Evolutionary conservation across 2,329 filamentous ascomycete genomes (phyloP), one percentile per base, ranked within the genome.

Genomic region (Paramyrothecium roridum): DNA sequence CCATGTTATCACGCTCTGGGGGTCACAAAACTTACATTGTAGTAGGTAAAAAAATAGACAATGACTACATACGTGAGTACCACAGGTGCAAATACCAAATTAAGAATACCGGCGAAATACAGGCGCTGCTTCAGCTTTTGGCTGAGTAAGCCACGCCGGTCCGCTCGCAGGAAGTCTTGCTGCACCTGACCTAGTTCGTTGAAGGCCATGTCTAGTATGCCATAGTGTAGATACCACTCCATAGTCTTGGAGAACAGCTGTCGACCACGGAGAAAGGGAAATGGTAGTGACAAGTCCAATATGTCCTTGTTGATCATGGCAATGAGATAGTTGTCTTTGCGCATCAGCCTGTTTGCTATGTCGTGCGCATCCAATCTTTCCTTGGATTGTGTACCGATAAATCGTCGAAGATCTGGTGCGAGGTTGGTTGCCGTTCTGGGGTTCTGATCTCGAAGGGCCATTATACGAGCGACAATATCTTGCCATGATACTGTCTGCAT

Each of bases 261-360:
- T 21, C 89, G 84, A 47, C 86, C 86, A 43, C 87, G 83, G 2
- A 97, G 66, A 59, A 97, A 93, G 0, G 95, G 95, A 2, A 99
- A 73, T 2, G 91, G 91, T 3, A 97, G 81, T 0, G 90, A 92
- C 48, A 98, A 78, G 67, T 99, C 88, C 46, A 99, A 74, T 40
- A 98, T 85, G 58, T 98, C 95, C 71, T 99, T 98, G 78, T 99
- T 99, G 75, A 98, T 91, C 65, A 99, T 80, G 4, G 95, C 95
- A 65, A 99, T 97, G 59, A 97, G 83, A 65, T 97, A 99, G 67
- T 99, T 99, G 59, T 97, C 93, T 67, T 91, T 89, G 56, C 95
- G 88, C 95, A 99, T 98, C 48, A 99, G 76, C 33, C 95, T 86
- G 67, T 98, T 99, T 8, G 95, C 95, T 69, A 99, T 98, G 67